Evolutionary conservation across 164 flowering plant genomes (phyloP).

Genomic region (Buxus sempervirens): DNA sequence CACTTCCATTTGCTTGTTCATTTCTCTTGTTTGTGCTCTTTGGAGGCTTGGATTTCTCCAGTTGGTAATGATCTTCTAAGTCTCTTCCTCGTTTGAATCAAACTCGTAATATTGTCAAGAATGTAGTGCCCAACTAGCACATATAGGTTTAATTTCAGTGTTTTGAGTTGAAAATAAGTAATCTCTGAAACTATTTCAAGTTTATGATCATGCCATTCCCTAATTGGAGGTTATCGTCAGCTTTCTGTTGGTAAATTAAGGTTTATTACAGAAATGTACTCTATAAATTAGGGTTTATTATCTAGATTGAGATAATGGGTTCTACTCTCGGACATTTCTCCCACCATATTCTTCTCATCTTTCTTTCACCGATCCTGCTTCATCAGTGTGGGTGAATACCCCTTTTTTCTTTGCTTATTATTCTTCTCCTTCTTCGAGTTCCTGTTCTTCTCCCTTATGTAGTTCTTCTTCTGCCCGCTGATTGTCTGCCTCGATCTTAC

Average conservation of each 20-base stretch:
- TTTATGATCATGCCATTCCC: too few relatives aligned
- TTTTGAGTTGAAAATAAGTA: neutral
- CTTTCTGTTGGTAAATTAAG: neutral
- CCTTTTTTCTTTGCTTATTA: conserved; percentile 7
- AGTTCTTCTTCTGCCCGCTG: conserved; percentile 1
- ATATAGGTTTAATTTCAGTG: neutral
- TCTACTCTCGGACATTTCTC: conserved; percentile 43
- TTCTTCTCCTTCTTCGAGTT: conserved; percentile 3
- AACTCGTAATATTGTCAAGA: too few relatives aligned
- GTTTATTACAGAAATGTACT: neutral
- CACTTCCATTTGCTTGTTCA: neutral
- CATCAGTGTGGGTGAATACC: conserved; percentile 26
- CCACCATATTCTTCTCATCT: conserved; percentile 44
- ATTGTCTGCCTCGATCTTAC: conserved; percentile 18
- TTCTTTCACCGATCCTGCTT: conserved; percentile 28
- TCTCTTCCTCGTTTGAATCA: too few relatives aligned
- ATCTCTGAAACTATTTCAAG: neutral
- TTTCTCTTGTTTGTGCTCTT: too few relatives aligned
- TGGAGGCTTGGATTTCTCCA: neutral
- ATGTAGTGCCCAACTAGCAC: neutral
- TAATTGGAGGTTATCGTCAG: neutral
- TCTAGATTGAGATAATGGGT: conserved; percentile 40
- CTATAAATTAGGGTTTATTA: neutral
- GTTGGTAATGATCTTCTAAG: too few relatives aligned
- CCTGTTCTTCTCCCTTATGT: neutral